Conservation (phyloP, 2,329 filamentous ascomycete genomes). For the Trichophyton simii region DNA sequence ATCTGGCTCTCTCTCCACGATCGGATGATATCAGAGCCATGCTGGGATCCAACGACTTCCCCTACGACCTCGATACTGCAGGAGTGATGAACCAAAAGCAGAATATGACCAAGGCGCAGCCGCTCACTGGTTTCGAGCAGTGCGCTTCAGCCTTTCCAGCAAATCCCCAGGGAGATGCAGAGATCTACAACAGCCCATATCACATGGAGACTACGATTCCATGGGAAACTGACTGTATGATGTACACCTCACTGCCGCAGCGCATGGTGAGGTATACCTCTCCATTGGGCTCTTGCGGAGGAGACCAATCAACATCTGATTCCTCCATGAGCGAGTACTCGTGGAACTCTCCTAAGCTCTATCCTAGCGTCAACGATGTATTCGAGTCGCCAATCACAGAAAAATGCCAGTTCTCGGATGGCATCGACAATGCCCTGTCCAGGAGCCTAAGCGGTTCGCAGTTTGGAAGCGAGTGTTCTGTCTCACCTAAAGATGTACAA, state of each 20-base stretch:
- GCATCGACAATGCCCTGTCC: constrained; percentile 3
- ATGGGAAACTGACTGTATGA: constrained; percentile 3
- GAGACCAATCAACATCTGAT: constrained; percentile 11
- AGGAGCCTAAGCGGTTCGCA: constrained; percentile 9
- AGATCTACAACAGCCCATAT: constrained; percentile 7
- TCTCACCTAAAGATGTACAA: constrained; percentile 14
- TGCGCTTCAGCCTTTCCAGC: constrained; percentile 5
- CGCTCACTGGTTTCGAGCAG: constrained; percentile 11
- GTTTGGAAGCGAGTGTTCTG: constrained; percentile 14
- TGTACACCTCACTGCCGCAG: neutral
- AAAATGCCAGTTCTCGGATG: constrained; percentile 6
- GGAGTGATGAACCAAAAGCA: neutral
- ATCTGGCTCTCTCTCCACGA: neutral
- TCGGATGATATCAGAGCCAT: constrained; percentile 2
- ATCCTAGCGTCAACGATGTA: constrained; percentile 5
- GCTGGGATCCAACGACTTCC: neutral
- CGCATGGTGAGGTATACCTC: constrained; percentile 10
- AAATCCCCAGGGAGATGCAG: constrained; percentile 3
- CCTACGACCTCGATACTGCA: neutral
- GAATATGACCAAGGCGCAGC: constrained; percentile 4
- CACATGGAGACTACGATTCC: neutral
- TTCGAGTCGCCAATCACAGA: constrained; percentile 10
- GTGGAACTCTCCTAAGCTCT: constrained; percentile 7
- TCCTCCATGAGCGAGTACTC: constrained; percentile 12
- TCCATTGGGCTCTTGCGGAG: constrained; percentile 12